Conservation (phyloP, 1,139 yeast species). For the Saccharomyces hybrid region DNA sequence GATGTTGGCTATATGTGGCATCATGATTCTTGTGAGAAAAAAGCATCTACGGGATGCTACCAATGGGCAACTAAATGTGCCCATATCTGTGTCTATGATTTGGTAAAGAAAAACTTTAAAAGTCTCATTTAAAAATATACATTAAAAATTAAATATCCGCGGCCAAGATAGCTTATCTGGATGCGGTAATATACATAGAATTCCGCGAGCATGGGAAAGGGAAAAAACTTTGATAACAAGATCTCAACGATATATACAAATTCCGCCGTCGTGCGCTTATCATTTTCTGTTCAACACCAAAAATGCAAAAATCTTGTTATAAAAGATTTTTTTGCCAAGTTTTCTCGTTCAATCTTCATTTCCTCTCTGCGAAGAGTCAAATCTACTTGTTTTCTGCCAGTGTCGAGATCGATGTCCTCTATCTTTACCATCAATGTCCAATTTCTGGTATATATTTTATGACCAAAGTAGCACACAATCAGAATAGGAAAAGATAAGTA, state of each 20-base stretch:
- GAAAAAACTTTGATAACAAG: background rate
- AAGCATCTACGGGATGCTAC: too few species aligned
- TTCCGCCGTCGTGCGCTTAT: background rate
- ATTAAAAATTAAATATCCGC: background rate
- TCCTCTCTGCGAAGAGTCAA: constrained; percentile 60
- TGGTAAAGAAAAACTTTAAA: too few species aligned
- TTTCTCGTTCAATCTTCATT: constrained; percentile 52
- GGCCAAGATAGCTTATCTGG: background rate
- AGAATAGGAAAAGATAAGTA: constrained; percentile 60
- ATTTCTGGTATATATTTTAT: constrained; percentile 50
- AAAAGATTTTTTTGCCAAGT: constrained; percentile 44
- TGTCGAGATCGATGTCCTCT: constrained; percentile 53
- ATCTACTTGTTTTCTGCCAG: constrained; percentile 65
- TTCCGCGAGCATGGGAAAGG: background rate
- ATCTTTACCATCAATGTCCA: constrained; percentile 44
- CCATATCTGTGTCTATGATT: too few species aligned
- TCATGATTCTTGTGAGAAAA: too few species aligned
- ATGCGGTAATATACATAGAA: background rate
- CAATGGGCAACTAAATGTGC: too few species aligned
- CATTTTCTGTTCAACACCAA: constrained; percentile 41
- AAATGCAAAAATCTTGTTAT: constrained; percentile 44
- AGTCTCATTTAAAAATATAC: too few species aligned
- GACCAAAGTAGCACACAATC: constrained; percentile 48
- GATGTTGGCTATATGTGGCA: too few species aligned
- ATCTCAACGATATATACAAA: background rate